These are phyloP conservation scores for Aspergillus sp. DNA, from an alignment of 2,329 filamentous ascomycete species.

Conservation along the genomic window DNA sequence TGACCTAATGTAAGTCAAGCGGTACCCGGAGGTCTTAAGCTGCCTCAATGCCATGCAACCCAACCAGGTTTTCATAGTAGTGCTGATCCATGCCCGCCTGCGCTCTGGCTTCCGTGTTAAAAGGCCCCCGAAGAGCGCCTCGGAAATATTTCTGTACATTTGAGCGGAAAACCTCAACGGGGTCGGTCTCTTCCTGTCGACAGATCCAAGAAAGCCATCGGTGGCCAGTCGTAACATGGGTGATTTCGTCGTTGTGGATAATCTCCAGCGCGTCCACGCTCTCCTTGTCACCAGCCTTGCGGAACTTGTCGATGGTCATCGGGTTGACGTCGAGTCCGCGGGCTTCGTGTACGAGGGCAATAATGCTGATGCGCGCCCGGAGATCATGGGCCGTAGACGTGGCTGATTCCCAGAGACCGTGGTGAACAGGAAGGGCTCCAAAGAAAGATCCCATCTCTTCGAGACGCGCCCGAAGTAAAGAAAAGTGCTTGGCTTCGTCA, in stretches of 20 bases:
- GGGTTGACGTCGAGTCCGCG: conserved; percentile 50
- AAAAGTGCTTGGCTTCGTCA: conserved; percentile 51
- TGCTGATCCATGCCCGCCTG: conserved; percentile 47
- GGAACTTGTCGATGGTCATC: conserved; percentile 50
- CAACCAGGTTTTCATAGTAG: conserved; percentile 39
- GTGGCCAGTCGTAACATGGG: conserved; percentile 50
- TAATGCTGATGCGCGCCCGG: conserved; percentile 47
- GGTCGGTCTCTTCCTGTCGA: conserved; percentile 45
- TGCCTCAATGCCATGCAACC: neutral
- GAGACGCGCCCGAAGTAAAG: conserved; percentile 44
- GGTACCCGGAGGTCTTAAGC: neutral
- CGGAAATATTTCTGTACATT: conserved; percentile 46
- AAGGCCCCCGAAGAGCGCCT: conserved; percentile 45
- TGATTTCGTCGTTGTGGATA: conserved; percentile 52
- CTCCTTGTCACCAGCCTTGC: conserved; percentile 40
- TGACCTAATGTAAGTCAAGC: neutral
- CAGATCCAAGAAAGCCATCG: conserved; percentile 51
- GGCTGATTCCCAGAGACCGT: conserved; percentile 48
- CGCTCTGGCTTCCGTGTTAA: conserved; percentile 45
- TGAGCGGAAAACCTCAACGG: conserved; percentile 45
- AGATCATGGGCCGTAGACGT: conserved; percentile 45
- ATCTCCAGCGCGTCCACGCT: conserved; percentile 44
- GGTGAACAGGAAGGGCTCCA: conserved; percentile 47
- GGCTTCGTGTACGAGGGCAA: conserved; percentile 50
- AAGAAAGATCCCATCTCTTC: conserved; percentile 48